phyloP scores from a whole-genome alignment of 2,329 filamentous ascomycete species.

The Clarireedia monteithiana region DNA sequence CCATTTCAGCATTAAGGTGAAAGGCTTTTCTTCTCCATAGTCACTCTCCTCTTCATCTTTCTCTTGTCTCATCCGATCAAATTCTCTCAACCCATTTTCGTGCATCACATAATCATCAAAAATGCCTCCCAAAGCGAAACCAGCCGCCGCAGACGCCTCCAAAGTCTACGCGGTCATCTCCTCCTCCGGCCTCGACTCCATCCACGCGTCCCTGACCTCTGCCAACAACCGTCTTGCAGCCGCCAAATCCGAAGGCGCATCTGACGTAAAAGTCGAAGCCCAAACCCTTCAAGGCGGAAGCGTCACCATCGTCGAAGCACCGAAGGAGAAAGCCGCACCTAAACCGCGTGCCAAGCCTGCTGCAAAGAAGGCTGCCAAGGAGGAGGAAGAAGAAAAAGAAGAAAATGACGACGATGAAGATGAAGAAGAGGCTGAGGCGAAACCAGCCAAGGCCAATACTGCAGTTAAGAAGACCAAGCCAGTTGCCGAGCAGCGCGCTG shows the following conservation, averaged over 20 bases:
- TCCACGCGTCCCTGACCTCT: slow-evolving; percentile 13
- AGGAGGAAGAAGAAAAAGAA: neutral
- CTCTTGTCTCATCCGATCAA: too few relatives aligned
- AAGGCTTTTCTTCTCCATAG: too few relatives aligned
- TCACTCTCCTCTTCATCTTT: too few relatives aligned
- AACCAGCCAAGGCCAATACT: neutral
- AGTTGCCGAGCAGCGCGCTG: slow-evolving; percentile 17
- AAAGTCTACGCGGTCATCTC: slow-evolving; percentile 12
- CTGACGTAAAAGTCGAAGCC: slow-evolving; percentile 1
- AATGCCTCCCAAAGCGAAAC: neutral
- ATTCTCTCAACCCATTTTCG: too few relatives aligned
- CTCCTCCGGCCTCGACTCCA: slow-evolving; percentile 7
- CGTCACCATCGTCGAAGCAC: slow-evolving; percentile 4
- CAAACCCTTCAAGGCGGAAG: slow-evolving; percentile 14
- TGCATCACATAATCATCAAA: neutral
- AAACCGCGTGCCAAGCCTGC: neutral
- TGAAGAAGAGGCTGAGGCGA: neutral
- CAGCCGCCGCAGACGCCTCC: neutral
- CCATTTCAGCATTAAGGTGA: neutral
- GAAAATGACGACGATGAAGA: neutral
- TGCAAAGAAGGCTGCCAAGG: neutral
- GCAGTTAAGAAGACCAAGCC: slow-evolving; percentile 18
- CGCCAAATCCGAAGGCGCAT: slow-evolving; percentile 3
- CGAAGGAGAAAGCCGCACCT: neutral
- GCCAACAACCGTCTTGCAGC: slow-evolving; percentile 11